Percentiles rank a stretch among this genome's conserved stretches.
These are phyloP conservation scores for Detonula confervacea DNA, from an alignment of 352 stramenopile species.

Conservation along the genomic window DNA sequence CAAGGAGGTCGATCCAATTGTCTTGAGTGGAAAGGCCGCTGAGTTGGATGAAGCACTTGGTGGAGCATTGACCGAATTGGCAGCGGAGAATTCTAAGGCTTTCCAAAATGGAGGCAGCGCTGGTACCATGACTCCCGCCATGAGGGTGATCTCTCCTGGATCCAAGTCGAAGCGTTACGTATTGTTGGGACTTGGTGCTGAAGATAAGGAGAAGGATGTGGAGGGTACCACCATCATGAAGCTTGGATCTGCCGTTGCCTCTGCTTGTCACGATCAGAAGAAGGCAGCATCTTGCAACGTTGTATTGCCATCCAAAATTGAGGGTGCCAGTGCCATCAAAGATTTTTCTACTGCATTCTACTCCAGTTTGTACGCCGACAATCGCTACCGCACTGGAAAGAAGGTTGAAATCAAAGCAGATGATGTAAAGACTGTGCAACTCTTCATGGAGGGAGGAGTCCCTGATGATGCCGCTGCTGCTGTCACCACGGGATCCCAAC, in stretches of 20 bases:
- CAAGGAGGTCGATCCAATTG: constrained; percentile 51
- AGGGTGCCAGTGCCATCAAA: constrained; percentile 40
- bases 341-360: constrained; percentile 76
- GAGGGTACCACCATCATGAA: constrained; percentile 50
- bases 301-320: constrained; percentile 54
- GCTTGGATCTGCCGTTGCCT: constrained; percentile 62
- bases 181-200: constrained; percentile 67
- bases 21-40: constrained; percentile 60
- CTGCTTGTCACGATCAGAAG: constrained; percentile 69
- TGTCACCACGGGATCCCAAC: constrained; percentile 54
- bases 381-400: constrained; percentile 76
- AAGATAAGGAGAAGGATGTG: constrained; percentile 52
- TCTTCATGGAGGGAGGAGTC: constrained; percentile 51
- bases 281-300: constrained; percentile 66
- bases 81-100: constrained; percentile 75
- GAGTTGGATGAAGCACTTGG: constrained; percentile 71
- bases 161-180: constrained; percentile 60
- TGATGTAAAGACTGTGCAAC: constrained; percentile 63
- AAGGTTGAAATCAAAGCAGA: constrained; percentile 73
- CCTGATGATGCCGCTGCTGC: constrained; percentile 29
- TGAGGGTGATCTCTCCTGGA: constrained; percentile 50
- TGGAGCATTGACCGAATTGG: constrained; percentile 68
- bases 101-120: constrained; percentile 78
- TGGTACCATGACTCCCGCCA: constrained; percentile 65
- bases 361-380: constrained; percentile 75